A percentile compares a stretch with the other conserved stretches of the same genome.
Conservation (phyloP, 1,284 basidiomycete genomes). For the Paramarasmius palmivorus region DNA sequence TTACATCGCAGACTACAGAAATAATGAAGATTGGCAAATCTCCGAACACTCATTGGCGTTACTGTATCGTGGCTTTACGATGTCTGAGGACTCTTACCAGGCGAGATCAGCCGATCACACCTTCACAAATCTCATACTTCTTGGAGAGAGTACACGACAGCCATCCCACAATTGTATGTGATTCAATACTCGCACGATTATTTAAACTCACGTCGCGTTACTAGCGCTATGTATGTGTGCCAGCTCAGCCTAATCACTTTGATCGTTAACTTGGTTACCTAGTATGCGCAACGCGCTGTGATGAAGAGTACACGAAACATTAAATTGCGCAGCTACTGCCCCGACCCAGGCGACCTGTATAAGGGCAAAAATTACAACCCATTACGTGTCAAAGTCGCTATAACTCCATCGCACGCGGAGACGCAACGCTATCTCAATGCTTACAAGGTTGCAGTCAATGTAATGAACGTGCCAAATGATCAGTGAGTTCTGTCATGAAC, state of each 20-base stretch:
- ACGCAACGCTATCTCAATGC: constrained; percentile 56
- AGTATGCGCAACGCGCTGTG: constrained; percentile 71
- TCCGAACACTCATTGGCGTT: constrained; percentile 81
- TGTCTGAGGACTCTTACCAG: constrained; percentile 76
- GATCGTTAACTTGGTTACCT: constrained; percentile 6
- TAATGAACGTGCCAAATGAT: constrained; percentile 29
- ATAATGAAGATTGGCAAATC: constrained; percentile 57
- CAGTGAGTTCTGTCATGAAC: constrained; percentile 39
- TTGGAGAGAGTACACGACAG: constrained; percentile 57
- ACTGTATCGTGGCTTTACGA: constrained; percentile 73
- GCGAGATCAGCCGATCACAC: constrained; percentile 66
- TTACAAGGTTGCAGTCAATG: constrained; percentile 46
- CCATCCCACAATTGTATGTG: constrained; percentile 63
- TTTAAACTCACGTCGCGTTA: constrained; percentile 10
- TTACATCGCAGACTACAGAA: constrained; percentile 32
- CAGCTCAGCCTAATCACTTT: constrained; percentile 3
- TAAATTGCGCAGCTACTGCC: constrained; percentile 78
- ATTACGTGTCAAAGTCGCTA: constrained; percentile 50
- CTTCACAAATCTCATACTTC: constrained; percentile 56
- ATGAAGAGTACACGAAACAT: constrained; percentile 69
- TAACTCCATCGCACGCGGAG: constrained; percentile 56
- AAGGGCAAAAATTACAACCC: constrained; percentile 57
- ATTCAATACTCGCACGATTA: constrained; percentile 5
- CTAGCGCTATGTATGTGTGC: constrained; percentile 60
- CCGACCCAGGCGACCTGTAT: constrained; percentile 56